Percentiles rank a stretch among this genome's conserved stretches.
Evolutionary conservation across 1,284 basidiomycete species (phyloP).

Genomic region (Vanrija humicola): DNA sequence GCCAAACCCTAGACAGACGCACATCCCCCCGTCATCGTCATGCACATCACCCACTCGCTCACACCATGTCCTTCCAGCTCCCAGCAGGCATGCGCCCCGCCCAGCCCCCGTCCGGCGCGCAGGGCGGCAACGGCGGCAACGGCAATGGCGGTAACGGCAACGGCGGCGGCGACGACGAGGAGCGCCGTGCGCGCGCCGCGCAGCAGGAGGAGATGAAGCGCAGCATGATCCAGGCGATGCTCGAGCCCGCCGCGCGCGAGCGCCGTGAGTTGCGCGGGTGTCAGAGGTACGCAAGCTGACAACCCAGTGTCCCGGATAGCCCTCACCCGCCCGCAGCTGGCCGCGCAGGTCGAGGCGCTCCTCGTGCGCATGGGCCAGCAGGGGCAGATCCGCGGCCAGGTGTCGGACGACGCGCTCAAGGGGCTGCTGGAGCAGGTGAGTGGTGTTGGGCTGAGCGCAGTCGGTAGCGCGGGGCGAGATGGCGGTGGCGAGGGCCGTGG

Average conservation of each 20-base stretch:
- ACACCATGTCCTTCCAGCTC: constrained; percentile 51
- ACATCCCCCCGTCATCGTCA: neutral
- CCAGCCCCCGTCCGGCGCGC: constrained; percentile 12
- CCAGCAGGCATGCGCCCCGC: constrained; percentile 43
- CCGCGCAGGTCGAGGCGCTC: constrained; percentile 78
- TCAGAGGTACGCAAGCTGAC: neutral
- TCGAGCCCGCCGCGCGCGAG: constrained; percentile 83
- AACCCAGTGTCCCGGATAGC: constrained; percentile 78
- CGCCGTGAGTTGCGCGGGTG: constrained; percentile 61
- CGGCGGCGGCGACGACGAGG: constrained; percentile 24
- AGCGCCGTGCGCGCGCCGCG: constrained; percentile 45
- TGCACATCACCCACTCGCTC: neutral
- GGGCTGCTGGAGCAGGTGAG: constrained; percentile 84
- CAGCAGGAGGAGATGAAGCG: constrained; percentile 61
- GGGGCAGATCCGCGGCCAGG: constrained; percentile 81
- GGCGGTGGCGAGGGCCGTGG: neutral
- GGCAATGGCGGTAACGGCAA: constrained; percentile 12
- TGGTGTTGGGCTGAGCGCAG: neutral
- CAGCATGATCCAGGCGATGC: constrained; percentile 74
- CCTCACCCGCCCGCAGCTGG: constrained; percentile 83
- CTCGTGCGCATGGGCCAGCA: constrained; percentile 85
- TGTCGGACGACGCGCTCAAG: constrained; percentile 85
- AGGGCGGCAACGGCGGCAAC: constrained; percentile 8
- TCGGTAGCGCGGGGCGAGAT: neutral
- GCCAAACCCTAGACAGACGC: too few species aligned